Evolutionary conservation across 768 basidiomycete species (phyloP), one percentile per base, ranked within the genome.

Genomic region (Termitomyces eurrhizus): DNA sequence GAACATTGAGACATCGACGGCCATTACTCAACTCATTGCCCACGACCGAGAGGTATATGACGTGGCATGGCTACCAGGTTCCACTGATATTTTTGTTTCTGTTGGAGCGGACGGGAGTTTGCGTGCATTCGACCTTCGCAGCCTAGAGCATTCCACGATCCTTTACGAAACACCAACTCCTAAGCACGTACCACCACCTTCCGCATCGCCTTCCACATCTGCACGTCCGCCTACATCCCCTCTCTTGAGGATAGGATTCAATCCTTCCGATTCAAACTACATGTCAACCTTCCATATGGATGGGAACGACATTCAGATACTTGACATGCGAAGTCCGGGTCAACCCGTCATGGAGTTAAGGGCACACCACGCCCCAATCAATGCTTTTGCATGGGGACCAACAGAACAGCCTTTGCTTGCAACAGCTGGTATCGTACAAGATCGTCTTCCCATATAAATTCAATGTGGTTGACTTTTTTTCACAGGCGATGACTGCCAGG

Each of bases 221-320:
- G 83, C 86, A 11, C 84, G 90, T 7, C 90, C 87, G 24, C 87
- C 84, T 7, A 89, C 92, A 1, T 90, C 90, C 11, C 90, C 92
- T 11, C 78, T 97, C 21, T 80, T 96, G 12, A 82, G 94, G 48
- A 91, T 96, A 60, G 90, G 90, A 29, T 96, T 96, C 78, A 94
- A 93, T 68, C 95, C 95, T 0, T 83, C 86, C 7, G 89, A 92
- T 73, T 90, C 94, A 16, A 95, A 97, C 66, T 97, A 96, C 72
- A 92, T 99, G 85, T 92, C 94, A 13, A 96, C 95, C 2, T 97
- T 98, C 74, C 96, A 98, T 68, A 89, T 93, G 82, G 95, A 97
- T 69, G 92, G 92, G 52, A 73, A 81, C 21, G 91, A 95, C 67
- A 82, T 97, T 4, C 92, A 97, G 71, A 92, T 99, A 32, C 78